Conservation (phyloP, 176 grass and related monocot genomes). For the Elaeis guineensis region DNA sequence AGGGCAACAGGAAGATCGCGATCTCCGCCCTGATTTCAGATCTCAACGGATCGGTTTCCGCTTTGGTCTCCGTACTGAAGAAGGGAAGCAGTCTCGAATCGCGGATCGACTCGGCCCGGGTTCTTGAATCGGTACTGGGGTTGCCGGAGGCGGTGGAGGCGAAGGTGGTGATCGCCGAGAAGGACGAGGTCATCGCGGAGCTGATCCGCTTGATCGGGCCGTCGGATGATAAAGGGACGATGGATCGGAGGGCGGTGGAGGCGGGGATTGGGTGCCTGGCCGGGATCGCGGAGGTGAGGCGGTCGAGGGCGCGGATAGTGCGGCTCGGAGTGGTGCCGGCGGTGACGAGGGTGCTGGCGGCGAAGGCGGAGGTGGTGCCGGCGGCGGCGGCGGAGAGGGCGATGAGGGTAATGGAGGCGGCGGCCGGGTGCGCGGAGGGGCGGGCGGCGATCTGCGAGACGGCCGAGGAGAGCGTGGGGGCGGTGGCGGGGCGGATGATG, state of each 20-base stretch:
- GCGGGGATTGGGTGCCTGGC: constrained; percentile 40
- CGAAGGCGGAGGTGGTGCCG: not conserved
- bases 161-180: constrained; percentile 11
- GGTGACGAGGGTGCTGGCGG: constrained; percentile 29
- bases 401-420: constrained; percentile 48
- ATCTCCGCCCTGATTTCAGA: constrained; percentile 29
- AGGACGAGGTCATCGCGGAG: constrained; percentile 22
- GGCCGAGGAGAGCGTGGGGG: constrained; percentile 27
- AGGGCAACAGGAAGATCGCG: constrained; percentile 47
- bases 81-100: constrained; percentile 28
- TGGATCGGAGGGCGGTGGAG: constrained; percentile 31
- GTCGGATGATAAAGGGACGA: constrained; percentile 37
- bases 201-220: constrained; percentile 50
- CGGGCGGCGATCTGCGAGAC: constrained; percentile 59
- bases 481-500: constrained; percentile 64
- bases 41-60: constrained; percentile 15
- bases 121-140: constrained; percentile 38
- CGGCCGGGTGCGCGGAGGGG: constrained; percentile 66
- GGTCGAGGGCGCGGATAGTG: constrained; percentile 32
- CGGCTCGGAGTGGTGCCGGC: constrained; percentile 39
- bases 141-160: constrained; percentile 12
- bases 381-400: constrained; percentile 21
- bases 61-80: constrained; percentile 44
- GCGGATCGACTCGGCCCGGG: constrained; percentile 41
- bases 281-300: constrained; percentile 24